Evolutionary conservation across 2,329 filamentous ascomycete genomes (phyloP), one percentile per base, ranked within the genome.

Genomic region (Mycosphaerella sp.): DNA sequence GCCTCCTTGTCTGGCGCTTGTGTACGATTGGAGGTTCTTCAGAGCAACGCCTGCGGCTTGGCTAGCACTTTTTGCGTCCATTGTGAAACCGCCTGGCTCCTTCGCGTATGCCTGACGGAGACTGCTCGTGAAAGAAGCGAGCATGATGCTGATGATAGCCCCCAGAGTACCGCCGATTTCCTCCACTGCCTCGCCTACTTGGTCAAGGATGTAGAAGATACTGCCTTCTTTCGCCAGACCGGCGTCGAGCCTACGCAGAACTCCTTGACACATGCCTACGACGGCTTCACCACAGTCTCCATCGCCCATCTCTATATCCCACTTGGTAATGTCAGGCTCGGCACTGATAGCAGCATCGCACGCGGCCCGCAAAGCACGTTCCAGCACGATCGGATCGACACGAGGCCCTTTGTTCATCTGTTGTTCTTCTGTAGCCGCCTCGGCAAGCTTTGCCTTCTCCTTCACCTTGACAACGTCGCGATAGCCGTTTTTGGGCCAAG

Each of bases 221-320:
- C 53, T 57, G 12, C 60, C 62, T 10, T 61, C 45, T 32, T 62
- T 58, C 36, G 58, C 60, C 1, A 68, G 57, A 2, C 63, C 63
- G 12, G 52, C 35, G 49, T 68, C 64, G 7, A 69, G 59, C 14
- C 63, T 52, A 6, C 64, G 54, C 13, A 69, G 56, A 6, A 69
- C 59, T 18, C 64, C 62, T 30, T 64, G 63, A 53, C 66, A 68
- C 65, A 69, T 68, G 16, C 60, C 60, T 16, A 61, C 67, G 1
- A 75, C 72, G 21, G 73, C 73, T 62, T 85, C 79, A 34, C 82
- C 82, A 62, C 81, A 85, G 67, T 85, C 81, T 9, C 81, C 81
- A 59, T 84, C 82, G 32, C 80, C 81, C 75, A 84, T 79, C 41
- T 80, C 65, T 4, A 77, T 81, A 64, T 84, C 80, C 75, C 78